These are phyloP conservation scores for Mesostigma viride DNA, from an alignment of 139 green algal species.

Conservation along the genomic window DNA sequence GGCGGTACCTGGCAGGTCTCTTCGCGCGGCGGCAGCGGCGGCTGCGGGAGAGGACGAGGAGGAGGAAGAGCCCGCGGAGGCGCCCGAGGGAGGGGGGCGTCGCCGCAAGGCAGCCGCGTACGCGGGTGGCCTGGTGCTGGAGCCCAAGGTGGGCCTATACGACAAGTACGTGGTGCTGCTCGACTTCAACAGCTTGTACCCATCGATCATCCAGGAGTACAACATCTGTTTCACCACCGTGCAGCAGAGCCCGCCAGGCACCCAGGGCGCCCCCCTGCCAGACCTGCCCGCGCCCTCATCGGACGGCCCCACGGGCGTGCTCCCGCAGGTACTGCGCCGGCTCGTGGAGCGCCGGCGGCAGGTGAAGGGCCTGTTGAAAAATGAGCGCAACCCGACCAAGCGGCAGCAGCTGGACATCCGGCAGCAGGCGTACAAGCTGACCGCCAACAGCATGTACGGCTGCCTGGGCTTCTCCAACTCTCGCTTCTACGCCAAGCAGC, in stretches of 20 bases:
- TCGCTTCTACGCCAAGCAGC: slow-evolving; percentile 82
- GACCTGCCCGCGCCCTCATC: slow-evolving; percentile 10
- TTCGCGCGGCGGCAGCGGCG: not conserved
- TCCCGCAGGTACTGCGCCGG: slow-evolving; percentile 36
- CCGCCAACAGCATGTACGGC: slow-evolving; percentile 92
- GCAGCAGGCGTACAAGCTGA: slow-evolving; percentile 93
- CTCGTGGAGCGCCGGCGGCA: slow-evolving; percentile 63
- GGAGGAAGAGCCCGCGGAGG: slow-evolving; percentile 10
- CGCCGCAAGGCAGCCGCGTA: slow-evolving; percentile 47
- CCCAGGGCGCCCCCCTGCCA: slow-evolving; percentile 10
- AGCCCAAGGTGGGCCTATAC: slow-evolving; percentile 97
- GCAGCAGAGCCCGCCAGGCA: slow-evolving; percentile 16
- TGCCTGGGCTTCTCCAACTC: slow-evolving; percentile 86
- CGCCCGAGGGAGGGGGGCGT: not conserved
- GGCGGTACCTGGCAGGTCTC: no score
- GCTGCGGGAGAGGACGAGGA: not conserved
- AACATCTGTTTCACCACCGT: slow-evolving; percentile 99
- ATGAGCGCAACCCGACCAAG: slow-evolving; percentile 53
- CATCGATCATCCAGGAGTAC: slow-evolving; percentile 98
- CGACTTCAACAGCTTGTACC: slow-evolving; percentile 99
- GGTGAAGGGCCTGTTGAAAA: slow-evolving; percentile 71
- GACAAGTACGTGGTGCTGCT: slow-evolving; percentile 91
- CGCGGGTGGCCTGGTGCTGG: slow-evolving; percentile 87
- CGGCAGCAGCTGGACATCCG: slow-evolving; percentile 65
- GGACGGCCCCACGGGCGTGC: not conserved